Evolutionary conservation across 2,329 filamentous ascomycete genomes (phyloP).

Genomic region (Dryadomyces quercivorus): DNA sequence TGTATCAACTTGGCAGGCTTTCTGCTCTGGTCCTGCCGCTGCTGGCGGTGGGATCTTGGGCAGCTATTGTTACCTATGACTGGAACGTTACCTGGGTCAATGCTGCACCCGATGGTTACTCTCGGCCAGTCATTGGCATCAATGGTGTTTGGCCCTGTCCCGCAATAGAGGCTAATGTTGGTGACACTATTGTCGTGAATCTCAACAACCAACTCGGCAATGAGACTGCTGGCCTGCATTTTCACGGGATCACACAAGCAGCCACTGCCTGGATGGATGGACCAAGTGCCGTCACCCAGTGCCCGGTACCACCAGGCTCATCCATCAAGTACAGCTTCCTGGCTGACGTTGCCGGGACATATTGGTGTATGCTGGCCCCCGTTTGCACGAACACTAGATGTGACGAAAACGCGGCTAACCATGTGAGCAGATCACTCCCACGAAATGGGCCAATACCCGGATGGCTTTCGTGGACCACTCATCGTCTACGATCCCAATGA

Average conservation of each 20-base stretch:
- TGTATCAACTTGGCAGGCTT: slow-evolving; percentile 1
- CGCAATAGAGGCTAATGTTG: slow-evolving; percentile 34
- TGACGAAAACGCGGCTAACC: background rate
- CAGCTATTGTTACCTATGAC: slow-evolving; percentile 22
- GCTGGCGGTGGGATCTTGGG: slow-evolving; percentile 15
- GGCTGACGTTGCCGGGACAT: slow-evolving; percentile 18
- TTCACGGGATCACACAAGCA: slow-evolving; percentile 46
- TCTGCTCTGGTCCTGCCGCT: slow-evolving; percentile 5
- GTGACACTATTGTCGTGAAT: slow-evolving; percentile 37
- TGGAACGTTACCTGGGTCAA: slow-evolving; percentile 30
- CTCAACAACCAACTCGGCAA: slow-evolving; percentile 39
- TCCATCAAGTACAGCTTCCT: slow-evolving; percentile 40
- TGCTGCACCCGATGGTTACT: slow-evolving; percentile 24
- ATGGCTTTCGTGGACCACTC: slow-evolving; percentile 50
- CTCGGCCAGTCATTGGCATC: slow-evolving; percentile 34
- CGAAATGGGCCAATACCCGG: slow-evolving; percentile 51
- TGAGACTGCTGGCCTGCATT: slow-evolving; percentile 39
- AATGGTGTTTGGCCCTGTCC: slow-evolving; percentile 53
- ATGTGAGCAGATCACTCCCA: slow-evolving; percentile 43
- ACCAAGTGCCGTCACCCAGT: slow-evolving; percentile 40
- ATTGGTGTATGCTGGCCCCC: slow-evolving; percentile 25
- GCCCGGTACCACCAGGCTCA: slow-evolving; percentile 36
- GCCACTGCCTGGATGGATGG: slow-evolving; percentile 47
- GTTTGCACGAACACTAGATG: slow-evolving; percentile 26
- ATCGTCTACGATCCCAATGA: slow-evolving; percentile 46